Conservation (phyloP, 352 stramenopile species). For the Aphanomyces invadans region DNA sequence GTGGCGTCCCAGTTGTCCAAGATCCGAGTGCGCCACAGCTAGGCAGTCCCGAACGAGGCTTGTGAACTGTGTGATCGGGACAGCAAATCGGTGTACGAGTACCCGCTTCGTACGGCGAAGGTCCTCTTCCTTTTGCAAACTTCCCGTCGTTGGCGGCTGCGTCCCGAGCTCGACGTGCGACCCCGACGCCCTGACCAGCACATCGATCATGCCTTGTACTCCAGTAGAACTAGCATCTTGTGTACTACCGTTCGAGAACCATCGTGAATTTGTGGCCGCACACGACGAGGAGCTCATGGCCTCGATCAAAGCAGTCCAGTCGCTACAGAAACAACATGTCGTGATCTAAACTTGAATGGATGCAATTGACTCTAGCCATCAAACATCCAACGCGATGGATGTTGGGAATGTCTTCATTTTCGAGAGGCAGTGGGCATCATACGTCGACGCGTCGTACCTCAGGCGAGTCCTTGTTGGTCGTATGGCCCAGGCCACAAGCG, state of each 20-base stretch:
- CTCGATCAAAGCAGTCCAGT: slow-evolving; percentile 57
- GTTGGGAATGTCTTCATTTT: too few relatives aligned
- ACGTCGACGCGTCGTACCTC: too few relatives aligned
- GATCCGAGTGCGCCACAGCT: slow-evolving; percentile 67
- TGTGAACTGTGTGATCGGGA: too few relatives aligned
- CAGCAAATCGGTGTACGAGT: too few relatives aligned
- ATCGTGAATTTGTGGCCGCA: slow-evolving; percentile 82
- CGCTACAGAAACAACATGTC: slow-evolving; percentile 25
- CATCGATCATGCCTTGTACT: not conserved
- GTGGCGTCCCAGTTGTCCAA: slow-evolving; percentile 70
- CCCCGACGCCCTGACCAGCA: not conserved
- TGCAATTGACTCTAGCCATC: too few relatives aligned
- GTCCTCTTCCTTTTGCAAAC: slow-evolving; percentile 61
- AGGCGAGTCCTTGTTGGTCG: slow-evolving; percentile 66
- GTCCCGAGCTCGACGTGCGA: not conserved
- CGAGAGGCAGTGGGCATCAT: too few relatives aligned
- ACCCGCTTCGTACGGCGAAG: slow-evolving; percentile 68
- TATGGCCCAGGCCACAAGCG: slow-evolving; percentile 69
- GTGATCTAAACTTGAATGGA: not conserved
- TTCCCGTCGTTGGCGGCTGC: not conserved
- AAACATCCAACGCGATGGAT: too few relatives aligned
- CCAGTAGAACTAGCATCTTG: not conserved
- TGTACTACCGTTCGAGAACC: slow-evolving; percentile 43
- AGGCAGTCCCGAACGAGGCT: too few relatives aligned
- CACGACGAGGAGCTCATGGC: slow-evolving; percentile 48